Base-by-base conservation (phyloP, 768 basidiomycete genomes). In the Chiua virens region DNA sequence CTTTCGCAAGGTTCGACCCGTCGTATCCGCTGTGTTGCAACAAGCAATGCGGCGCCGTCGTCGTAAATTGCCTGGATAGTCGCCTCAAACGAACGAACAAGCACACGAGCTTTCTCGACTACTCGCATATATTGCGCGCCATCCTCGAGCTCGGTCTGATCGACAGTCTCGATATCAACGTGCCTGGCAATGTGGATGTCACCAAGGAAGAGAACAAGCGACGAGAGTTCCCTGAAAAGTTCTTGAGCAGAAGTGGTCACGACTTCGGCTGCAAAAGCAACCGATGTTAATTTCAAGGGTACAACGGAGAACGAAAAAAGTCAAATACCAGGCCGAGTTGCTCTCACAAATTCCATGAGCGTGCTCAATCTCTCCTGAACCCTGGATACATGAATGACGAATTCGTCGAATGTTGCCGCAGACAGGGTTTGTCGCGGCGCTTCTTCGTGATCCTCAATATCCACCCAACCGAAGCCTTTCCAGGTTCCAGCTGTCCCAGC, bases 381-480 rank as follows among this genome's bases (percentile, higher is more conserved):
- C 34, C 53, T 53, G 17, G 49, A 44, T 21, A 58, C 57, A 11
- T 59, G 58, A 30, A 40, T 25, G 35, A 67, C 66, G 47, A 78
- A 60, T 34, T 75, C 70, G 3, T 60, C 57, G 30, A 79, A 59
- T 14, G 70, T 64, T 15, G 62, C 59, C 0, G 48, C 20, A 23
- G 64, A 60, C 39, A 76, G 50, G 39, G 57, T 62, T 47, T 53
- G 58, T 23, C 59, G 57, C 13, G 67, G 62, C 4, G 68, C 65
- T 39, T 68, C 66, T 30, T 67, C 67, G 10, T 67, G 63, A 23
- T 69, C 67, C 30, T 71, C 71, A 22, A 66, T 51, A 15, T 68
- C 57, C 11, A 76, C 71, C 68, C 75, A 83, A 9, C 82, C 83
- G 42, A 79, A 79, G 2, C 79, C 82, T 45, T 73, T 76, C 81